Base-by-base conservation (phyloP, 2,329 filamentous ascomycete genomes). In the Achaetomium macrosporum region DNA sequence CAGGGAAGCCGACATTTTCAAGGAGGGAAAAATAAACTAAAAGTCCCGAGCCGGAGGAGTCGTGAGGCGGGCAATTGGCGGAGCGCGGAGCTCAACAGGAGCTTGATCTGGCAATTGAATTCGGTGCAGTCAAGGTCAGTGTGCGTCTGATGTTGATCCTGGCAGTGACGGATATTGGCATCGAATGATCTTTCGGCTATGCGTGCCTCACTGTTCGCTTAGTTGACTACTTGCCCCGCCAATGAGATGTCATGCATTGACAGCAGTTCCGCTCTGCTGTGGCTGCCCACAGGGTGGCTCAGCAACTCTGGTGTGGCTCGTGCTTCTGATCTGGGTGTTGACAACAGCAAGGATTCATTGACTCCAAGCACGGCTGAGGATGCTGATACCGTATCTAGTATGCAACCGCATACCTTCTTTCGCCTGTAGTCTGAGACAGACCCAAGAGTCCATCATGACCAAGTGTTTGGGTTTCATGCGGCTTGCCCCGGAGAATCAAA, bases 1-100 rank as follows among this genome's bases (percentile, higher is more conserved):
- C 67, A 90, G 72, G 58, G 82, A 76, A 61, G 81, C 74, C 65
- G 85, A 84, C 66, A 68, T 66, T 56, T 50, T 15, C 29, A 30
- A 35, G 39, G 42, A 51, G 19, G 20, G 47, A 46, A 42, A 36
- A 47, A 42, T 16, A 47, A 37, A n/a, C 3, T 39, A 40, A 48
- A 48, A 51, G 40, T 46, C 46, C 49, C 53, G 36, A 47, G 44
- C 42, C 49, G 42, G 55, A 43, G 46, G 50, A 40, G 53, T 49
- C 30, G 54, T 45, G 50, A 50, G 50, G 55, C 50, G 53, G 51
- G 46, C 56, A 61, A 59, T 57, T 54, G 57, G 53, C 49, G 54
- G 52, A 39, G 48, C 40, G 29, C 45, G 54, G 41, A 52, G 53
- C 59, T 56, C 55, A 59, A 61, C 58, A 46, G 48, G 51, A 53